Evolutionary conservation across 1,284 basidiomycete species (phyloP), one percentile per base, ranked within the genome.

Genomic region (Heterobasidion irregulare): DNA sequence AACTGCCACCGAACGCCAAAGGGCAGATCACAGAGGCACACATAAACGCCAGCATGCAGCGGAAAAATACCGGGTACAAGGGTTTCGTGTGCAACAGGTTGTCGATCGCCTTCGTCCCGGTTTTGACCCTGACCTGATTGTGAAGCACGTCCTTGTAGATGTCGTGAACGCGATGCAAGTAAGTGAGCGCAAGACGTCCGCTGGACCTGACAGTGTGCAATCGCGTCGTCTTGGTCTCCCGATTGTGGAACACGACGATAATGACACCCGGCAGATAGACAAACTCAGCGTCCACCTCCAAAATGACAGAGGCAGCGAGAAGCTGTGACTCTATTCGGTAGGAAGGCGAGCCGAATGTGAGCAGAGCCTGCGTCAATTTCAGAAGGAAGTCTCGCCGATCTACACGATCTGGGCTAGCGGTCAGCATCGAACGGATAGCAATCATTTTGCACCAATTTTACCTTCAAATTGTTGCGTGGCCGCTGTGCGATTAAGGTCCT

Each of bases 261-360:
- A 92, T 78, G 61, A 92, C 79, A 54, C 83, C 84, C 1, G 91
- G 91, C 46, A 92, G 78, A 65, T 90, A 88, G 26, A 92, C 84
- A 64, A 93, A 91, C 62, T 87, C 75, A n/a, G 79, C 87, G 70
- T 76, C 66, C 68, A 84, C 70, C 48, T 79, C 72, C 26, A 87
- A 73, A 35, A 79, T 76, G 6, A 70, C 66, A 6, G 82, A 77
- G 1, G 80, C 79, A 1, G 75, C 72, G 47, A 73, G 72, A 10
- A 95, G 76, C 66, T 93, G 92, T 1, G 86, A 83, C 68, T 93
- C 89, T 61, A 93, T 86, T 35, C 92, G 79, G 69, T 94, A 92
- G 32, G 90, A 92, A 4, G 92, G 92, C 18, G 92, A 88, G 18
- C 92, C 92, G 65, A 89, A 92, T 3, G 78, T 75, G 63, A 95